A percentile compares a stretch with the other conserved stretches of the same genome.
phyloP scores from a whole-genome alignment of 1,139 yeast genomes.

The Nakaseomyces kungkrabaensis region DNA sequence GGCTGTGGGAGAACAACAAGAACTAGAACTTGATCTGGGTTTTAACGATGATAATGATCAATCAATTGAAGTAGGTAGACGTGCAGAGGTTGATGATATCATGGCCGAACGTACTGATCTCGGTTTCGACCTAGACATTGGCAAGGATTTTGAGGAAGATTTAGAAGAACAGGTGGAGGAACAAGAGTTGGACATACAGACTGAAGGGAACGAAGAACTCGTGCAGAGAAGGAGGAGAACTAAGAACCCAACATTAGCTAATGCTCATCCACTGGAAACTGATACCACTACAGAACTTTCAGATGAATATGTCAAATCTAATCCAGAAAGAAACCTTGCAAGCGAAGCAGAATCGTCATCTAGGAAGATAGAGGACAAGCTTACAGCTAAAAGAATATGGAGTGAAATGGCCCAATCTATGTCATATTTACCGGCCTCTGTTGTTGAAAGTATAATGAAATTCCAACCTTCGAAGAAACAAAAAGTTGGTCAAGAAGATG shows the following conservation, averaged over 20 bases:
- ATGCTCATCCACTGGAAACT: constrained; percentile 18
- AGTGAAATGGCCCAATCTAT: constrained; percentile 14
- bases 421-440: constrained; percentile 12
- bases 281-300: constrained; percentile 19
- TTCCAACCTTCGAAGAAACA: constrained; percentile 11
- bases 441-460: constrained; percentile 10
- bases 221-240: background rate
- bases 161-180: background rate
- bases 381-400: constrained; percentile 15
- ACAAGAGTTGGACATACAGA: background rate
- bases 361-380: background rate
- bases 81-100: constrained; percentile 6
- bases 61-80: constrained; percentile 39
- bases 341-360: background rate
- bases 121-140: constrained; percentile 28
- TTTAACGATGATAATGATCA: constrained; percentile 30
- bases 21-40: constrained; percentile 10
- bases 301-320: constrained; percentile 13
- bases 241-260: constrained; percentile 7
- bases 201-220: background rate
- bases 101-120: constrained; percentile 19
- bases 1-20: constrained; percentile 12
- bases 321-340: background rate
- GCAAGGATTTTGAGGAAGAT: constrained; percentile 8
- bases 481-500: constrained; percentile 6